Evolutionary conservation across 1,284 basidiomycete genomes (phyloP), one percentile per base, ranked within the genome.

Genomic region (Phlebopus sp.): DNA sequence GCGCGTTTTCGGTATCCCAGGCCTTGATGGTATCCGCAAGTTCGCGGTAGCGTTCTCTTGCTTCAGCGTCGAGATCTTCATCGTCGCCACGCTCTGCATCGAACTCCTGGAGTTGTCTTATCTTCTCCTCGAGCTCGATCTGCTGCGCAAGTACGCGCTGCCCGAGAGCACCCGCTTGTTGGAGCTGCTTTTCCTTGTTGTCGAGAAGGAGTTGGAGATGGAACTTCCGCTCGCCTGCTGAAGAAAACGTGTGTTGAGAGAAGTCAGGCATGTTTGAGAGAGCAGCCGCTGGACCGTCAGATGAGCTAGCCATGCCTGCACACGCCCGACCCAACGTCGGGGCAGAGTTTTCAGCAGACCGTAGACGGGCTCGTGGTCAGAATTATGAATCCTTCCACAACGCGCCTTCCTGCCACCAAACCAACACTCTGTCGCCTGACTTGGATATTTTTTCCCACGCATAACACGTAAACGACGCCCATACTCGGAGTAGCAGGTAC

Each of bases 111-210:
- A 97, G 76, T 56, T 86, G 86, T 42, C 80, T 75, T 52, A 97
- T 90, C 39, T 90, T 80, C 58, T 88, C 83, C 69, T 95, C 90
- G 53, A 97, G 81, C 65, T 96, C 91, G 70, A 89, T 84, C 68
- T 92, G 92, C 73, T 97, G 94, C 21, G 83, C 81, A 52, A 96
- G 82, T 57, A 97, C 82, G 66, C 89, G 86, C 70, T 95, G 90
- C 43, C 94, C 93, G 64, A 97, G 84, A 48, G 84, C 86, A 36
- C 89, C 92, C 6, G 92, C 90, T 55, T 92, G 87, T 55, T 92
- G 85, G 37, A 96, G 84, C 67, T 97, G 92, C 62, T 84, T 82
- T 66, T 92, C 88, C 74, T 97, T 97, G 67, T 75, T 78, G 70
- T 92, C 89, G 54, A 97, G 80, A 51, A 95, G 81, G 48, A 73